Percentiles rank a stretch among this genome's conserved stretches.
phyloP scores from a whole-genome alignment of 345 rosid species.

The Eucalyptus brandiana region DNA sequence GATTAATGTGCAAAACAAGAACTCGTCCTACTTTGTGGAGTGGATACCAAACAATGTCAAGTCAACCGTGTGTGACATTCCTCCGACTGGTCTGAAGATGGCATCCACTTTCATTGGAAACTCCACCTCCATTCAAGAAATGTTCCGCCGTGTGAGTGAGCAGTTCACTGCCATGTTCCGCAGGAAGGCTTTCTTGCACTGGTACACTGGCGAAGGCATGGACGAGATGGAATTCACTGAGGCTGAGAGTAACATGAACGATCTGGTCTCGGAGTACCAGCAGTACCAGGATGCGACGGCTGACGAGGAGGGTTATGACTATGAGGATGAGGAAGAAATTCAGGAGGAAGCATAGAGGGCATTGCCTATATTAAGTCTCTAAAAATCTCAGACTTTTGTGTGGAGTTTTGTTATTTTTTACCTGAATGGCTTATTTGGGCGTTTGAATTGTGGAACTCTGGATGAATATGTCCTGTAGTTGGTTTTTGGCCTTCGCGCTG shows the following conservation, averaged over 20 bases:
- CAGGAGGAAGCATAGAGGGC: slow-evolving; percentile 22
- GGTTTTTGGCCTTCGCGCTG: background rate
- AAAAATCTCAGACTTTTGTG: background rate
- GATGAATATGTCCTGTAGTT: background rate
- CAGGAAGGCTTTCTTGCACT: slow-evolving; percentile 65
- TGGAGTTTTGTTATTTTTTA: background rate
- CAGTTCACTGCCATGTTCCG: slow-evolving; percentile 76
- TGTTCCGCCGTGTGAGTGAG: slow-evolving; percentile 68
- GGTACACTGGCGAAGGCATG: slow-evolving; percentile 43
- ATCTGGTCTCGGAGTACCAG: slow-evolving; percentile 67
- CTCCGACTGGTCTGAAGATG: slow-evolving; percentile 71
- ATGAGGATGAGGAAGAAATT: slow-evolving; percentile 43
- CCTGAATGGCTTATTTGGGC: slow-evolving; percentile 19
- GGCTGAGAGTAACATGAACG: slow-evolving; percentile 66
- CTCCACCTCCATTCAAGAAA: slow-evolving; percentile 54
- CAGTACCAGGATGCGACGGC: slow-evolving; percentile 78
- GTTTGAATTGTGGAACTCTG: background rate
- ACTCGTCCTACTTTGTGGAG: slow-evolving; percentile 66
- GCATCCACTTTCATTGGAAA: slow-evolving; percentile 70
- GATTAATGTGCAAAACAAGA: slow-evolving; percentile 76
- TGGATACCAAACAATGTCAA: slow-evolving; percentile 82
- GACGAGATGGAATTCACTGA: slow-evolving; percentile 40
- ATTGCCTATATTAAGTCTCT: background rate
- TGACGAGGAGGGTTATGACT: slow-evolving; percentile 50
- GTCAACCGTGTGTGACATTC: slow-evolving; percentile 72